Conservation (phyloP, 768 basidiomycete genomes). For the Rhizopogon roseolus region DNA sequence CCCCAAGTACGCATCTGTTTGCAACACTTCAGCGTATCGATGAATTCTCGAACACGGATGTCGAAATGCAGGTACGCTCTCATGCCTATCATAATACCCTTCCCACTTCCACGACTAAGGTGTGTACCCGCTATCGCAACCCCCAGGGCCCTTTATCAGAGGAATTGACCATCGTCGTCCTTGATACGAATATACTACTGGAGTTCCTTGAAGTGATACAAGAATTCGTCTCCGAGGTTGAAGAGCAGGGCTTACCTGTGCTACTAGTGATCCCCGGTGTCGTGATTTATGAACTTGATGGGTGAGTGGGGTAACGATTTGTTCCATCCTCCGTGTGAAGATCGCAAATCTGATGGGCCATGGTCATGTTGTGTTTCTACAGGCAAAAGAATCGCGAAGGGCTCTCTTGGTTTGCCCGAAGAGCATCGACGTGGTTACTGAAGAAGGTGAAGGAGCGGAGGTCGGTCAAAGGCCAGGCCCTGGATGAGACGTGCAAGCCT, state of each 20-base stretch:
- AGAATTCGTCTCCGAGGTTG: slow-evolving; percentile 60
- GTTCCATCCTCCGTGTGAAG: neutral
- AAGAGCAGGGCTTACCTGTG: slow-evolving; percentile 43
- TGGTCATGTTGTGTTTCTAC: neutral
- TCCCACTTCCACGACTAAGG: neutral
- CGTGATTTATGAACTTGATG: slow-evolving; percentile 76
- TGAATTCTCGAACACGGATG: slow-evolving; percentile 56
- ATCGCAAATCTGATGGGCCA: slow-evolving; percentile 1
- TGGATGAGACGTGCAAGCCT: slow-evolving; percentile 56
- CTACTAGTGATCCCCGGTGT: slow-evolving; percentile 66
- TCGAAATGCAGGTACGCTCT: slow-evolving; percentile 64
- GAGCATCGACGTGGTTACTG: slow-evolving; percentile 66
- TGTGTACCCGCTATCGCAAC: neutral
- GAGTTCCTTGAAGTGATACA: slow-evolving; percentile 61
- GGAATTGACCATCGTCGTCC: slow-evolving; percentile 45
- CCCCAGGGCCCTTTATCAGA: slow-evolving; percentile 39
- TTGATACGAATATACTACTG: slow-evolving; percentile 79
- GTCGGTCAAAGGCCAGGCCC: slow-evolving; percentile 55
- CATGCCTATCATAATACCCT: neutral
- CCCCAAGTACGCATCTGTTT: slow-evolving; percentile 13
- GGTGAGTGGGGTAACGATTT: slow-evolving; percentile 33
- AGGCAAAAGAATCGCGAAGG: slow-evolving; percentile 37
- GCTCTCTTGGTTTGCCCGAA: slow-evolving; percentile 61
- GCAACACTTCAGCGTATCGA: slow-evolving; percentile 49
- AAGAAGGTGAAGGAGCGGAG: slow-evolving; percentile 53